Percentiles rank a stretch among this genome's conserved stretches.
Conservation (phyloP, 2,329 filamentous ascomycete genomes). For the Sordariomycetes sp. region DNA sequence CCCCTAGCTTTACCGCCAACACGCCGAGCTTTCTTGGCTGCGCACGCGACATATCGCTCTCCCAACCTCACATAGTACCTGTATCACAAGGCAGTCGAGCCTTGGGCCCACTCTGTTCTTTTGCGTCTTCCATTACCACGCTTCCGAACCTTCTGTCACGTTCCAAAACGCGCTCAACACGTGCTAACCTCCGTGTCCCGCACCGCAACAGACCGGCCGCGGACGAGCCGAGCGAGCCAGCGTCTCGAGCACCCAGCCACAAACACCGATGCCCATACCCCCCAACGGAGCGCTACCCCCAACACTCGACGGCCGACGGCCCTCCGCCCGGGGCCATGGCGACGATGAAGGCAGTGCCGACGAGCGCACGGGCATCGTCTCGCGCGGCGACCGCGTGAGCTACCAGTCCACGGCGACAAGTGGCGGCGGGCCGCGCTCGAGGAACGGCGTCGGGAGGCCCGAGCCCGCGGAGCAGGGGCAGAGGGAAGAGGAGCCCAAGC, state of each 20-base stretch:
- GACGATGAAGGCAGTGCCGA: slow-evolving; percentile 2
- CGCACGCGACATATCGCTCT: neutral
- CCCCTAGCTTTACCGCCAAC: neutral
- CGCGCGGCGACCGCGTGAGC: neutral
- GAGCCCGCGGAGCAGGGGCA: neutral
- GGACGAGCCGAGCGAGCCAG: neutral
- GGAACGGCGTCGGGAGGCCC: neutral
- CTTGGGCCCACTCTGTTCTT: neutral
- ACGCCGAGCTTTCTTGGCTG: neutral
- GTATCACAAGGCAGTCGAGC: neutral
- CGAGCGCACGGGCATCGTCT: slow-evolving; percentile 7
- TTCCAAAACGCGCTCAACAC: neutral
- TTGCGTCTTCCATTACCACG: neutral
- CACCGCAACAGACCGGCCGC: neutral
- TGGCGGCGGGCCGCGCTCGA: neutral
- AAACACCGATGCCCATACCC: neutral
- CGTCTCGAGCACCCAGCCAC: neutral
- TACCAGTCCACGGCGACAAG: slow-evolving; percentile 5
- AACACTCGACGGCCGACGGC: neutral
- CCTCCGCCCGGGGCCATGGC: neutral
- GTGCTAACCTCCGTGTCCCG: neutral
- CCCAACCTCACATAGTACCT: neutral
- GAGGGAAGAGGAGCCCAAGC: neutral
- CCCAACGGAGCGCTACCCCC: neutral
- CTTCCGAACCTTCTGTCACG: neutral